Evolutionary conservation across 2,329 filamentous ascomycete genomes (phyloP), one percentile per base, ranked within the genome.

Genomic region (Kalaharituber pfeilii): DNA sequence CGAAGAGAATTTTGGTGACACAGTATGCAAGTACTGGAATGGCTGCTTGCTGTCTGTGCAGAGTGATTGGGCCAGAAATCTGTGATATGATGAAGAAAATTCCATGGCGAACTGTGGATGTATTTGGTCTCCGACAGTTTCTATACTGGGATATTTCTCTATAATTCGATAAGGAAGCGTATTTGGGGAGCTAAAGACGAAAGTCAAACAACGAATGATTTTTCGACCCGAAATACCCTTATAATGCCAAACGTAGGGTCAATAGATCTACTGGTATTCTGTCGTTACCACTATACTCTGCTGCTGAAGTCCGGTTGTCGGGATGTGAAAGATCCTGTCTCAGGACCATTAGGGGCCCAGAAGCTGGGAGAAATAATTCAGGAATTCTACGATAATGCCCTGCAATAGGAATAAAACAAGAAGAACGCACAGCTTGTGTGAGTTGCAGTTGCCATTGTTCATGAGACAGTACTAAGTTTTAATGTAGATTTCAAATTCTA

Each of bases 361-460:
- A 75, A 75, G 8, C 70, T 89, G 15, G 85, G 89, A 66, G 73
- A 73, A 1, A 82, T 87, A 65, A 74, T 59, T 49, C 57, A 59
- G 28, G 62, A 62, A 18, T 64, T 63, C 3, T 91, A 87, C 64
- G 85, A 91, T 63, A 85, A 85, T 64, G 84, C n/a, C 85, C 2
- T 84, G 82, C 22, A 91, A 91, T 63, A 82, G 83, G 0, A 87
- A 89, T 62, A 78, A 78, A 53, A 84, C 77, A 1, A 75, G 63
- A 86, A 85, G 67, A 85, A 80, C 66, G 86, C 83, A 47, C 75
- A 82, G 60, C 81, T 86, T 50, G 82, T 85, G 81, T 83, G 69
- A 68, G 13, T 47, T 30, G 50, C 15, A 27, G 36, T 20, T 13
- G 22, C 6, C 52, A 39, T 2, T 52, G 5, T 18, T 47, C 25